Evolutionary conservation across 805 yeast genomes (phyloP).

Genomic region (Lipomyces kockii): DNA sequence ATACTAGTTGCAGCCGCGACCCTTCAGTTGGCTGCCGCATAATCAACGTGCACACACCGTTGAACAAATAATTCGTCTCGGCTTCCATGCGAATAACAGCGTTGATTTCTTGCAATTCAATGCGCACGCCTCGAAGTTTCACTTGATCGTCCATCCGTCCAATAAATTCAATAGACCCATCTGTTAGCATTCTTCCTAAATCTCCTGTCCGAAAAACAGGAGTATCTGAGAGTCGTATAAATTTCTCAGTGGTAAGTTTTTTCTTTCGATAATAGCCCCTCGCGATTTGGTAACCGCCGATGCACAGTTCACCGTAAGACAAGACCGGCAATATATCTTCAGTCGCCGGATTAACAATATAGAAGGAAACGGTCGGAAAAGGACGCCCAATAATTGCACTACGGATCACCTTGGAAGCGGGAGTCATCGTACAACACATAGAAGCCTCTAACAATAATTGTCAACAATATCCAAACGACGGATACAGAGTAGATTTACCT

Average conservation of each 20-base stretch:
- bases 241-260: conserved; percentile 33
- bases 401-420: conserved; percentile 7
- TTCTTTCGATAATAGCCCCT: conserved; percentile 27
- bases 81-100: conserved; percentile 18
- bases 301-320: conserved; percentile 40
- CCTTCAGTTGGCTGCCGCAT: not conserved
- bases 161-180: conserved; percentile 37
- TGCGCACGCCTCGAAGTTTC: conserved; percentile 40
- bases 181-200: conserved; percentile 35
- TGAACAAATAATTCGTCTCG: not conserved
- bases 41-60: conserved; percentile 19
- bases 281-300: conserved; percentile 42
- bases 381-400: conserved; percentile 36
- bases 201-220: conserved; percentile 39
- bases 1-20: conserved; percentile 25
- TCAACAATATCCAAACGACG: not conserved
- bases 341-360: conserved; percentile 22
- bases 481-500: conserved; percentile 25
- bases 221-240: conserved; percentile 12
- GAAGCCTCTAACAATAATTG: conserved; percentile 25
- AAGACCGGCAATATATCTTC: conserved; percentile 32
- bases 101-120: conserved; percentile 41
- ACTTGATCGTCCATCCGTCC: conserved; percentile 41
- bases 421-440: conserved; percentile 35
- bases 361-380: conserved; percentile 29